Percentiles rank a stretch among this genome's conserved stretches.
Conservation (phyloP, 768 basidiomycete species). For the Boletus edulis region DNA sequence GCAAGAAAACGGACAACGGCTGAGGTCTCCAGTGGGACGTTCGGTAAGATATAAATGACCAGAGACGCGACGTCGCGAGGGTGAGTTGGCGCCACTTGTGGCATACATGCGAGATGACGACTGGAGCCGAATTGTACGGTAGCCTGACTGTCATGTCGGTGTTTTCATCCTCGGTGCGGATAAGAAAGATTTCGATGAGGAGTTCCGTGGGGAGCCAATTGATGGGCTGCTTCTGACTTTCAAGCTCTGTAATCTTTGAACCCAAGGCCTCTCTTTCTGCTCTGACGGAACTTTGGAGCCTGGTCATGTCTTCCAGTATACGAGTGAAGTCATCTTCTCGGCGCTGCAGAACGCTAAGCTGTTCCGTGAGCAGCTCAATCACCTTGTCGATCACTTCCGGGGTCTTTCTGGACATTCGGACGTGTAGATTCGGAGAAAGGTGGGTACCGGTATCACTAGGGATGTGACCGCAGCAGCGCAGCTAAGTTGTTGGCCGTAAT, state of each 20-base stretch:
- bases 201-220: slow-evolving; percentile 52
- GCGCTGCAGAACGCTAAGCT: slow-evolving; percentile 35
- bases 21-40: slow-evolving; percentile 22
- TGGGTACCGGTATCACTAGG: background rate
- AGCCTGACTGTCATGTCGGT: slow-evolving; percentile 22
- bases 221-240: slow-evolving; percentile 43
- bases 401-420: slow-evolving; percentile 19
- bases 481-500: background rate
- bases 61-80: slow-evolving; percentile 42
- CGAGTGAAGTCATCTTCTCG: slow-evolving; percentile 41
- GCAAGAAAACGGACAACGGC: slow-evolving; percentile 31
- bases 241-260: slow-evolving; percentile 32
- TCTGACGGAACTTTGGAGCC: slow-evolving; percentile 35
- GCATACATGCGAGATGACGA: slow-evolving; percentile 49
- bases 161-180: slow-evolving; percentile 26
- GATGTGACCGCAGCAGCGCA: background rate
- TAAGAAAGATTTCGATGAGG: slow-evolving; percentile 43
- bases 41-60: slow-evolving; percentile 39
- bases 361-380: slow-evolving; percentile 35
- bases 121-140: slow-evolving; percentile 33
- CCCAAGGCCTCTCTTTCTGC: slow-evolving; percentile 34
- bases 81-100: slow-evolving; percentile 47
- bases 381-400: slow-evolving; percentile 35
- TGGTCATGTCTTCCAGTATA: slow-evolving; percentile 40
- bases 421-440: background rate